Percentiles rank a stretch among this genome's conserved stretches.
These are phyloP conservation scores for Kockiozyma suomiensis DNA, from an alignment of 805 yeast genomes.

Conservation along the genomic window DNA sequence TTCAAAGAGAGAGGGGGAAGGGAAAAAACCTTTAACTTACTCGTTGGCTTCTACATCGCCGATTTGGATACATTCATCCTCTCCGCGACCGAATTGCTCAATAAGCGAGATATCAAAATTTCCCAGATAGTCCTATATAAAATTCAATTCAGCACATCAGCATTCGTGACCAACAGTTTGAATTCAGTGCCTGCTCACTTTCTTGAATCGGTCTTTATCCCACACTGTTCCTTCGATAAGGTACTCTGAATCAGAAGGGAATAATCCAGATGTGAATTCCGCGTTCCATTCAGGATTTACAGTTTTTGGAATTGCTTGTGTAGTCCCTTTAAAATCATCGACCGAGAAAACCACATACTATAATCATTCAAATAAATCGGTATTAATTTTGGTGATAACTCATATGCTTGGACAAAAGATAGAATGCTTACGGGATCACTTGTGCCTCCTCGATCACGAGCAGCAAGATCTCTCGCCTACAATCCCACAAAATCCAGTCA, in stretches of 20 bases:
- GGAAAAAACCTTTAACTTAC: background rate
- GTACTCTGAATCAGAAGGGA: constrained; percentile 15
- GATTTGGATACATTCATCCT: background rate
- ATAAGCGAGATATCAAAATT: constrained; percentile 28
- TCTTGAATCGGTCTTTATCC: constrained; percentile 38
- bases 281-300: constrained; percentile 81
- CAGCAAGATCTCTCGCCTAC: constrained; percentile 31
- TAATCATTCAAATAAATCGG: too few species aligned
- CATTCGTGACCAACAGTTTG: too few species aligned
- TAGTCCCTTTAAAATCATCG: constrained; percentile 39
- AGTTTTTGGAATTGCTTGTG: constrained; percentile 67
- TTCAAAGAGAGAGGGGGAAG: too few species aligned
- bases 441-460: constrained; percentile 26
- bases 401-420: background rate
- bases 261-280: constrained; percentile 53
- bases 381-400: too few species aligned
- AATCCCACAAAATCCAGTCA: background rate
- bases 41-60: constrained; percentile 12
- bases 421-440: constrained; percentile 32
- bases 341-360: constrained; percentile 37
- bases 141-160: background rate
- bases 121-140: constrained; percentile 27
- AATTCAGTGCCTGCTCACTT: constrained; percentile 25
- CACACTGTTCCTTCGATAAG: constrained; percentile 36
- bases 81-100: constrained; percentile 15